Conservation (phyloP, 2,329 filamentous ascomycete genomes). For the Sporothrix dimorphospora region DNA sequence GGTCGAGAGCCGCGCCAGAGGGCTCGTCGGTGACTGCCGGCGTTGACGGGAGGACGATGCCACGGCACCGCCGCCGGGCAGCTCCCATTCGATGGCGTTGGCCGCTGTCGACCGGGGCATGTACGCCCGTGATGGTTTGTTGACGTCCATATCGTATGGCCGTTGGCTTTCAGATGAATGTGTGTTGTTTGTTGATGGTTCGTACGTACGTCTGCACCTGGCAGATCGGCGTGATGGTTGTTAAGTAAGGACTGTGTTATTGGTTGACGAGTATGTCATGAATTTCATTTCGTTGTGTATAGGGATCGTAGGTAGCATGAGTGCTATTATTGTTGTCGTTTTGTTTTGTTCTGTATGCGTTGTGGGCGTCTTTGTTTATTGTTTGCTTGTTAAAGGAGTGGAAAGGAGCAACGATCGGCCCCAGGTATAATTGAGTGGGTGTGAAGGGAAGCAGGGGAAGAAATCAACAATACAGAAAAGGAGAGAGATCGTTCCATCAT, state of each 20-base stretch:
- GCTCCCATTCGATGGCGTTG: slow-evolving; percentile 18
- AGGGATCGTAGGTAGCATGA: not conserved
- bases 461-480: not conserved
- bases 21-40: slow-evolving; percentile 9
- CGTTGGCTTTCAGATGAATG: not conserved
- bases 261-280: not conserved
- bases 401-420: slow-evolving; percentile 16
- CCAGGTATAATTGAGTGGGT: not conserved
- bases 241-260: slow-evolving; percentile 1
- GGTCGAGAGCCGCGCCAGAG: not conserved
- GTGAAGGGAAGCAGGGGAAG: not conserved
- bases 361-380: not conserved
- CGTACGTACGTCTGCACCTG: not conserved
- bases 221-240: not conserved
- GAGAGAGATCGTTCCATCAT: not conserved
- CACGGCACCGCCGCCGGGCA: not conserved
- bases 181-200: not conserved
- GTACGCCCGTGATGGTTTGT: not conserved
- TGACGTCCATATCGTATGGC: not conserved
- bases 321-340: no score
- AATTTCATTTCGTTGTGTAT: not conserved
- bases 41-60: not conserved
- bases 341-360: not conserved
- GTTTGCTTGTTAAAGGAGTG: slow-evolving; percentile 16
- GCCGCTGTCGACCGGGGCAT: not conserved